Evolutionary conservation across 805 yeast species (phyloP).

Genomic region (Starmera caribaea): DNA sequence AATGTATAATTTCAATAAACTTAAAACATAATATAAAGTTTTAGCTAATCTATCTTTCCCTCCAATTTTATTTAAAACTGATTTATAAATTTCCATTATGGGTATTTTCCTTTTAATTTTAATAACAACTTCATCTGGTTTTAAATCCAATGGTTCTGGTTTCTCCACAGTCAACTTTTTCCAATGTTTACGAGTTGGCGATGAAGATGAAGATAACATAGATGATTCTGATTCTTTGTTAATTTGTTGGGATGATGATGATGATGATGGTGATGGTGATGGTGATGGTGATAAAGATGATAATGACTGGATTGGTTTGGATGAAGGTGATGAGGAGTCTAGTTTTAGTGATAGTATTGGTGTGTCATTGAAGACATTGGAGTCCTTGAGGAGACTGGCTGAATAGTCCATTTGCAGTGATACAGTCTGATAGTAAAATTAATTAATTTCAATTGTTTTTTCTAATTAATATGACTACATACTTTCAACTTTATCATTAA

Average conservation of each 20-base stretch:
- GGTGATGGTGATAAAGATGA: slow-evolving; percentile 7
- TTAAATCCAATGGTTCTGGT: neutral
- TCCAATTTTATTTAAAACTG: slow-evolving; percentile 41
- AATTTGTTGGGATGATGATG: neutral
- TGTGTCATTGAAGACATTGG: slow-evolving; percentile 11
- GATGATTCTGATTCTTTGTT: neutral
- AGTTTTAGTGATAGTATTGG: slow-evolving; percentile 11
- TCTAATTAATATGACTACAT: too few species aligned
- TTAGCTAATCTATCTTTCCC: slow-evolving; percentile 72
- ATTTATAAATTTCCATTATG: slow-evolving; percentile 35
- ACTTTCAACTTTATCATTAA: too few species aligned
- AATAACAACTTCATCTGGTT: neutral
- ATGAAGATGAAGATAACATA: neutral
- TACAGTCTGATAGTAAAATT: too few species aligned
- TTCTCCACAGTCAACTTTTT: neutral
- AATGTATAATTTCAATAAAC: slow-evolving; percentile 40
- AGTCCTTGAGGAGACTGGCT: slow-evolving; percentile 8
- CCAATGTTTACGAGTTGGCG: neutral
- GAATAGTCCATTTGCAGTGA: slow-evolving; percentile 17
- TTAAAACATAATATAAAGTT: slow-evolving; percentile 46
- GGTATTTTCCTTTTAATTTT: neutral
- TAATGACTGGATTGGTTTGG: neutral
- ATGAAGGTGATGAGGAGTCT: slow-evolving; percentile 1
- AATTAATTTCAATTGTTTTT: too few species aligned
- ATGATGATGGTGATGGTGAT: slow-evolving; percentile 8